Evolutionary conservation across 169 alveolate genomes (phyloP), one percentile per base, ranked within the genome.

Genomic region (Perkinsus chesapeaki): DNA sequence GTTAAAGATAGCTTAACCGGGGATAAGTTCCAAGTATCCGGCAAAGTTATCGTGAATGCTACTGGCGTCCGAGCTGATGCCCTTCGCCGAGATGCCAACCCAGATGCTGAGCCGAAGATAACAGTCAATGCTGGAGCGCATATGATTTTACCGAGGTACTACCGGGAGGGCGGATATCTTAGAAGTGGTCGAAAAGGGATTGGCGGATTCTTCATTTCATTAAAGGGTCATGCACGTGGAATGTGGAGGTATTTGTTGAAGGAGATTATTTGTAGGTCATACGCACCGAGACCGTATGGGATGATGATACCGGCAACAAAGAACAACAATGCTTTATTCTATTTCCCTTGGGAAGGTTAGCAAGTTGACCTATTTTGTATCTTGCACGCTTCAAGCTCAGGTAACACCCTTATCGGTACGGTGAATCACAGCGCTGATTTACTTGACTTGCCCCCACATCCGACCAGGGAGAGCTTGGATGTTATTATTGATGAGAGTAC

Each of bases 311-410:
- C 99, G 31, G 94, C 98, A 94, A 98, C 99, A 20, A 93, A 96
- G 60, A 99, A 98, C 94, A 99, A 98, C 48, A 95, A 99, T 91
- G 98, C 98, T n/a, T 95, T 98, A 23, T 98, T 97, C 93, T 47
- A 97, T 20, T 94, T 97, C 7, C 99, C 98, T 23, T 97, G 99
- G 99, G 95, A 94, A 95, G 96, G 95, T 60, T 20, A 60, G 60
- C 60, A 43, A 20, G 31, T 34, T 34, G n/a, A 7, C 31, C 23
- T 0, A 60, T 16, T 60, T 23, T 16, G 82, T 60, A 60, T 60
- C 31, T 23, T 60, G 36, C 12, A 27, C 31, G 82, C 37, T 27
- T 60, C 31, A 12, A 7, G 3, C 82, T 7, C 91, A 91, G 95
- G 96, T 39, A 92, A 93, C 39, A 95, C 98, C 3, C 91, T 98